Evolutionary conservation across 345 rosid genomes (phyloP), one percentile per base, ranked within the genome.

Genomic region (Populus deltoides): DNA sequence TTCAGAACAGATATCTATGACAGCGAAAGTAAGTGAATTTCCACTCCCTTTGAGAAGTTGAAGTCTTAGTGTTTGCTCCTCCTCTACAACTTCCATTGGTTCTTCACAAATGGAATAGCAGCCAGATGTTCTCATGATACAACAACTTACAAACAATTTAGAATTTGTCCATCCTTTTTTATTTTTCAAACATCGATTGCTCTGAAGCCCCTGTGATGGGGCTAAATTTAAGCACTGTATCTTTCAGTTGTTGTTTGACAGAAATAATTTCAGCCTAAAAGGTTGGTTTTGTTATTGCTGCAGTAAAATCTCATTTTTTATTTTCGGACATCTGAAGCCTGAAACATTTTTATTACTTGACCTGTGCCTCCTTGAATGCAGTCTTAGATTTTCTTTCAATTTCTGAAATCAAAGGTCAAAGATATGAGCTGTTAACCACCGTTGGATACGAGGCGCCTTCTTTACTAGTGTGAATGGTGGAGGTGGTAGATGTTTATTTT

Each of bases 1-100:
- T 39, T 16, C 77, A 74, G 77, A 74, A 61, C 69, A 74, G 77
- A 74, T 62, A 5, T 74, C 17, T 74, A 74, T 41, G 77, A 74
- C 57, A 17, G 43, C 8, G 77, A 74, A 55, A 74, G 77, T 41
- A 74, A 74, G 59, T 74, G 39, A 74, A 2, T 38, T 36, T 74
- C 38, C 36, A 22, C 20, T 12, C 31, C 25, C 25, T 38, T 41
- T 25, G 53, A 74, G 69, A 39, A 13, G 59, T 18, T 53, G 69
- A 39, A 13, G 59, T 62, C 59, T 25, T 36, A 47, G 53, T 47
- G 41, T 63, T 62, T 63, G 59, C 9, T 27, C 27, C 17, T 39
- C 65, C 24, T 5, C 39, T 24, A 29, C 57, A 27, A 41, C 25
- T 41, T 17, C 20, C 57, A 41, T 62, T 62, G 69, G 69, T 62